These are phyloP conservation scores for Aurifilum marmelostoma DNA, from an alignment of 2,329 filamentous ascomycete genomes.

Conservation along the genomic window DNA sequence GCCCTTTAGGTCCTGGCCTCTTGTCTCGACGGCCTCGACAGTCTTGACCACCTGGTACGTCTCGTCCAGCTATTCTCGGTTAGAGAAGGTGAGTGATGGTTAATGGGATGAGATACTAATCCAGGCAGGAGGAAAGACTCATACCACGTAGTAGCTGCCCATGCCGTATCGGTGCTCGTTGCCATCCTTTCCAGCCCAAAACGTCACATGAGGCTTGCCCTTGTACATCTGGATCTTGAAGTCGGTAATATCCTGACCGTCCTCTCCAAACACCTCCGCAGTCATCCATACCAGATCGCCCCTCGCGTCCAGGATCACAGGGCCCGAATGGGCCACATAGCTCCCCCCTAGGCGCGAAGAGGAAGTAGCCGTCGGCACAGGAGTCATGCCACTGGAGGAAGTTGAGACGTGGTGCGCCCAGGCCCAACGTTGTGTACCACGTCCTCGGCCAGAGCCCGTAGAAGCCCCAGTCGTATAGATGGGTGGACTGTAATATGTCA, in stretches of 20 bases:
- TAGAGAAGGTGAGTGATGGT: no score
- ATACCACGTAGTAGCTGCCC: constrained; percentile 28
- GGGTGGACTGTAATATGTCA: constrained; percentile 20
- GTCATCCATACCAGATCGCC: constrained; percentile 35
- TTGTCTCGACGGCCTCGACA: constrained; percentile 33
- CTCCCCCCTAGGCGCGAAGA: constrained; percentile 30
- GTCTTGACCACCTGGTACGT: constrained; percentile 29
- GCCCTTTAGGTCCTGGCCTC: constrained; percentile 37
- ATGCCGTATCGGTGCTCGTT: constrained; percentile 25
- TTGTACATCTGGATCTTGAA: constrained; percentile 38
- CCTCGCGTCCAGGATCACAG: constrained; percentile 34
- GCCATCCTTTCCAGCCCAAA: constrained; percentile 37
- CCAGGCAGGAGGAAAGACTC: no score
- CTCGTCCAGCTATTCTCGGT: constrained; percentile 28
- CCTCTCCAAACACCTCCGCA: constrained; percentile 30
- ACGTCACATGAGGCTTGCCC: constrained; percentile 39
- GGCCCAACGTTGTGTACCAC: constrained; percentile 26
- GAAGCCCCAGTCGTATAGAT: constrained; percentile 30
- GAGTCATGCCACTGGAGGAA: constrained; percentile 28
- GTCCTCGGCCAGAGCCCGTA: constrained; percentile 30
- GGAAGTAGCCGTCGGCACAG: constrained; percentile 29
- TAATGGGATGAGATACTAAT: no score
- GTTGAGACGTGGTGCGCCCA: constrained; percentile 28
- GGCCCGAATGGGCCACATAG: constrained; percentile 25
- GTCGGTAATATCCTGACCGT: constrained; percentile 28